These are phyloP conservation scores for grape (Vitis vinifera) DNA, from an alignment of 164 flowering plant species.

Conservation along the genomic window ASM3070453v1 NC_081817.1:22008001-22008500, in stretches of 20 bases:
- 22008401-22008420: background rate
- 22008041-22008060: constrained; percentile 3
- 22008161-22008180: no score
- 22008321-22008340: no score
- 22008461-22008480: background rate
- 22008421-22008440: constrained; percentile 1
- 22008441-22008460: constrained; percentile 1
- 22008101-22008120: background rate
- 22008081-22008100: no score
- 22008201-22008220: background rate
- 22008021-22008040: background rate
- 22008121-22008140: no score
- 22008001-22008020: background rate
- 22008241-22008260: rapidly evolving
- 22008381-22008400: constrained; percentile 9
- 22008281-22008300: no score
- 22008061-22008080: background rate
- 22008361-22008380: background rate
- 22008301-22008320: no score
- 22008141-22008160: background rate
- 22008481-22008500: background rate
- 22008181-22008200: no score
- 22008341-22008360: background rate
- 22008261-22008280: rapidly evolving
- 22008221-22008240: background rate